Conservation (phyloP, 2,329 filamentous ascomycete species). For the Herpotrichia juniperi region DNA sequence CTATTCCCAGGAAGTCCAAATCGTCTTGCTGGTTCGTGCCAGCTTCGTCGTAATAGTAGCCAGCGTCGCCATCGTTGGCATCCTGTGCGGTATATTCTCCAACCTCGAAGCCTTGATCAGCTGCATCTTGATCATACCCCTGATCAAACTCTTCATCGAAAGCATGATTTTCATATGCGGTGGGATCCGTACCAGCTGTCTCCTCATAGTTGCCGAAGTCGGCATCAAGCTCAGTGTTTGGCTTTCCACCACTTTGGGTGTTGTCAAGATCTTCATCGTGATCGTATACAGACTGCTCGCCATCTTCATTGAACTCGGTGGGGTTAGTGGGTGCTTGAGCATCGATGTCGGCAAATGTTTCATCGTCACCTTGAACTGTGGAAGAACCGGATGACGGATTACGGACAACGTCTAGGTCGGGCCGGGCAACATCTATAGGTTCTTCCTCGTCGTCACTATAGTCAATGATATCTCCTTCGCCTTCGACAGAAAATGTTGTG, state of each 20-base stretch:
- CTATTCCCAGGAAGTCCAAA: constrained; percentile 17
- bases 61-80: constrained; percentile 25
- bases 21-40: constrained; percentile 19
- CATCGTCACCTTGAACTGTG: constrained; percentile 41
- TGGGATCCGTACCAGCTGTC: not conserved
- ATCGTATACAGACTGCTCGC: not conserved
- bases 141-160: constrained; percentile 21
- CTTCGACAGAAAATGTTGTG: not conserved
- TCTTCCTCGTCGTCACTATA: constrained; percentile 57
- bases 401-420: constrained; percentile 12
- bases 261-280: not conserved
- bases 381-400: constrained; percentile 35
- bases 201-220: not conserved
- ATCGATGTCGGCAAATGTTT: constrained; percentile 16
- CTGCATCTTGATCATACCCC: constrained; percentile 21
- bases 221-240: constrained; percentile 15
- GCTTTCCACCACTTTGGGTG: constrained; percentile 11
- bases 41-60: constrained; percentile 28
- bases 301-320: not conserved
- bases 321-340: constrained; percentile 5
- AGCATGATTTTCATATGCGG: constrained; percentile 6
- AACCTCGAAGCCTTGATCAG: constrained; percentile 17
- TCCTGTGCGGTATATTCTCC: constrained; percentile 18
- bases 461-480: constrained; percentile 52
- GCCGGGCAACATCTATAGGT: constrained; percentile 7